These are phyloP conservation scores for Irineochytrium annulatum DNA, from an alignment of 192 early-diverging fungal species.

Conservation along the genomic window DNA sequence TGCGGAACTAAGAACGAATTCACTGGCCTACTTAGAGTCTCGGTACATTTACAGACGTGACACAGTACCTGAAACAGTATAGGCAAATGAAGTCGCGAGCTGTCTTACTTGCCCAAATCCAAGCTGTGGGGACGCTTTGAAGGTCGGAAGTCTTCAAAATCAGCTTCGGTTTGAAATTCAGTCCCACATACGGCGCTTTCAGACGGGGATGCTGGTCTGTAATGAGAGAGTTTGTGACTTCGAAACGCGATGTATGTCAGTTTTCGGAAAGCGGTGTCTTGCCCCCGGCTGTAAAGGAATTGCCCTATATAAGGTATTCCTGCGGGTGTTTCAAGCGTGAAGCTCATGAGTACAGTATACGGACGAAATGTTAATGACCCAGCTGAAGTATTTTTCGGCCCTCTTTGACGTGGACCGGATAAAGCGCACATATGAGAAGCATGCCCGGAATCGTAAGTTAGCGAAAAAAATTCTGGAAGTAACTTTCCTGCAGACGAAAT, in stretches of 20 bases:
- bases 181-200: conserved; percentile 63
- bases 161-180: conserved; percentile 69
- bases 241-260: conserved; percentile 62
- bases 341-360: conserved; percentile 52
- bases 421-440: conserved; percentile 1
- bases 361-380: conserved; percentile 73
- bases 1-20: not conserved
- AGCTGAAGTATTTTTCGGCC: conserved; percentile 72
- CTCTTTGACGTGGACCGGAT: conserved; percentile 57
- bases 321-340: not conserved
- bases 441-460: conserved; percentile 3
- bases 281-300: conserved; percentile 63
- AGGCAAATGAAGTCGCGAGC: conserved; percentile 2
- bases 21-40: not conserved
- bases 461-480: not conserved
- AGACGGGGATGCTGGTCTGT: conserved; percentile 71
- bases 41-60: not conserved
- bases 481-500: not conserved
- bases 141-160: conserved; percentile 44
- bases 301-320: conserved; percentile 59
- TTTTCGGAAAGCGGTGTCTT: conserved; percentile 67
- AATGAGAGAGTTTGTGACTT: conserved; percentile 72
- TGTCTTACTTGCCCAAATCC: conserved; percentile 40
- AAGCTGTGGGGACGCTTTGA: conserved; percentile 47
- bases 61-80: not conserved